Percentiles rank a stretch among this genome's conserved stretches.
These are phyloP conservation scores for Malania oleifera DNA, from an alignment of 164 flowering plant genomes.

Conservation along the genomic window DNA sequence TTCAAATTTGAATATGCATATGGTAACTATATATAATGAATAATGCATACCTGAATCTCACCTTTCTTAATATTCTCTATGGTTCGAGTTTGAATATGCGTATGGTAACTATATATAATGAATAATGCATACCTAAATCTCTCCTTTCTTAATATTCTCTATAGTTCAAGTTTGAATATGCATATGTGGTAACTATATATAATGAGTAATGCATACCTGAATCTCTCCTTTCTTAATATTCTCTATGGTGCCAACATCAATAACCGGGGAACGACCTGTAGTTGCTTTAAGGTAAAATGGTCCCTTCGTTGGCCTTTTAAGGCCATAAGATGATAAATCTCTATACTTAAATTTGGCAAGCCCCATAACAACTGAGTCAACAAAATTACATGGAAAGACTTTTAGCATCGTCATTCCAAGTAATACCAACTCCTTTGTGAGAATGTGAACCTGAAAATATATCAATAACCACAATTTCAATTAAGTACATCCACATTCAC, in stretches of 20 bases:
- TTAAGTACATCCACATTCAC: too few relatives aligned
- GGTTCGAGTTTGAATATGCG: too few relatives aligned
- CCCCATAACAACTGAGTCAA: constrained; percentile 11
- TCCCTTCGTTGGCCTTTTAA: constrained; percentile 23
- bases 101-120: too few relatives aligned
- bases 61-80: too few relatives aligned
- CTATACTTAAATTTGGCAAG: constrained; percentile 18
- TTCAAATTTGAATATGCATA: too few relatives aligned
- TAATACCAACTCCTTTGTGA: constrained; percentile 20
- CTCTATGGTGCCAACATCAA: constrained; percentile 27
- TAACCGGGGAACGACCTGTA: constrained; percentile 17
- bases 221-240: not conserved
- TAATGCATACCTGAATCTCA: too few relatives aligned
- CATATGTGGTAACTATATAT: too few relatives aligned
- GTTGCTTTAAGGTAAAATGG: constrained; percentile 25
- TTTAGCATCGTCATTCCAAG: constrained; percentile 22
- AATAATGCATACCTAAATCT: constrained; percentile 24
- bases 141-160: constrained; percentile 9
- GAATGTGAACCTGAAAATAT: constrained; percentile 29
- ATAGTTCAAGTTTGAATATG: constrained; percentile 13
- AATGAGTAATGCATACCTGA: too few relatives aligned
- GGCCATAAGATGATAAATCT: constrained; percentile 26
- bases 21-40: too few relatives aligned
- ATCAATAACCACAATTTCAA: too few relatives aligned
- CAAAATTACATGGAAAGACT: constrained; percentile 9